Percentiles rank a stretch among this genome's conserved stretches.
phyloP scores from a whole-genome alignment of 2,329 filamentous ascomycete genomes.

The Colletotrichum orbiculare region DNA sequence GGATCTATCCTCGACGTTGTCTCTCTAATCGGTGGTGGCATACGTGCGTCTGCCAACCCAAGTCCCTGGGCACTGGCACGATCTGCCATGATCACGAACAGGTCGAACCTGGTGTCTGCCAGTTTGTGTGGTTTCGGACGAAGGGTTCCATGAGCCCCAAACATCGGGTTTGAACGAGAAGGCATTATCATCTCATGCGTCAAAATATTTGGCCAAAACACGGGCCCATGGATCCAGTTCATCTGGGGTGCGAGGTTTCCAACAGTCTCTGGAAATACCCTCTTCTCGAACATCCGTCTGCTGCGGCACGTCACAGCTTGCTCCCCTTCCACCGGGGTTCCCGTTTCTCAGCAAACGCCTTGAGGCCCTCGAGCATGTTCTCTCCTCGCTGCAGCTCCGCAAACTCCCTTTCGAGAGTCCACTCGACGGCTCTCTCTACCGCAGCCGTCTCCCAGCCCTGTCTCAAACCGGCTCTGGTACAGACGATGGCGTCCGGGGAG shows the following conservation, averaged over 20 bases:
- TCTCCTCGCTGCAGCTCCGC: slow-evolving; percentile 45
- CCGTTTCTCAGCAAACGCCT: slow-evolving; percentile 44
- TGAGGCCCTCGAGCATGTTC: slow-evolving; percentile 44
- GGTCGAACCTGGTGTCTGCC: background rate
- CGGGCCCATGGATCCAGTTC: background rate
- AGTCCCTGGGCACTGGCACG: background rate
- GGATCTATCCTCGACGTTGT: background rate
- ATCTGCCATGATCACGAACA: background rate
- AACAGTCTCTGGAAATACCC: background rate
- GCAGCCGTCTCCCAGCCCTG: slow-evolving; percentile 53
- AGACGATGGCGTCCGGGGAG: slow-evolving; percentile 51
- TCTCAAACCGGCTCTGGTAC: slow-evolving; percentile 52
- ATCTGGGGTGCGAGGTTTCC: background rate
- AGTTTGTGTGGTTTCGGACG: slow-evolving; percentile 9
- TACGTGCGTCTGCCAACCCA: slow-evolving; percentile 2
- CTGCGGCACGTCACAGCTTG: slow-evolving; percentile 37
- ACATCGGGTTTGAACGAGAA: background rate
- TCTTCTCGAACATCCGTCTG: background rate
- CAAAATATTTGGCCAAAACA: no score
- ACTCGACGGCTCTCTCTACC: slow-evolving; percentile 48
- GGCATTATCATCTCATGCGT: no score
- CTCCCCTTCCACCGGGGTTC: slow-evolving; percentile 44
- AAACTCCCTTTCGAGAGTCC: slow-evolving; percentile 44
- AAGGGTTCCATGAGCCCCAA: slow-evolving; percentile 4
- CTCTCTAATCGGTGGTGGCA: background rate